phyloP scores from a whole-genome alignment of 768 basidiomycete genomes.

The Agrocybe chaxingu region DNA sequence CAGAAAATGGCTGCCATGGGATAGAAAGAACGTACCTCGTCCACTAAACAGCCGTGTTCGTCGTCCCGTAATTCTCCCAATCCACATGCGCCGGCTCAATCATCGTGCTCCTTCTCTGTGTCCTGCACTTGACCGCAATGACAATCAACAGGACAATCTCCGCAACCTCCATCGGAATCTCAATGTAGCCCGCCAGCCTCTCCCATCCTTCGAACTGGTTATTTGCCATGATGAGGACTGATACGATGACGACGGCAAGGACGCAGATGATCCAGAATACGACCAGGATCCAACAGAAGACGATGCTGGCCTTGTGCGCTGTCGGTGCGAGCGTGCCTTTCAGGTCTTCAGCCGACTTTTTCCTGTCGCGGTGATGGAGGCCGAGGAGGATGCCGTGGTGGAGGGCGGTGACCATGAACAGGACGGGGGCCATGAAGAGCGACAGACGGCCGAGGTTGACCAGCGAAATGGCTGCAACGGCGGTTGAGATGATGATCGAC shows the following conservation, averaged over 20 bases:
- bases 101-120: slow-evolving; percentile 19
- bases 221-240: slow-evolving; percentile 13
- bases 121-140: slow-evolving; percentile 19
- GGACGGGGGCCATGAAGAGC: slow-evolving; percentile 15
- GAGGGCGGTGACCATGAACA: slow-evolving; percentile 17
- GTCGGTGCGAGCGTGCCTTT: slow-evolving; percentile 17
- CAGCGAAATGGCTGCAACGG: slow-evolving; percentile 15
- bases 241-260: slow-evolving; percentile 14
- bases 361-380: slow-evolving; percentile 14
- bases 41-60: neutral
- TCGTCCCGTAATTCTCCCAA: slow-evolving; percentile 12
- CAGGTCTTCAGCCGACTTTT: slow-evolving; percentile 10
- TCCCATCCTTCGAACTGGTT: slow-evolving; percentile 18
- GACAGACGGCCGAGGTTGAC: slow-evolving; percentile 22
- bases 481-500: slow-evolving; percentile 16
- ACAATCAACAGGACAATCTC: slow-evolving; percentile 16
- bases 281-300: slow-evolving; percentile 15
- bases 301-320: slow-evolving; percentile 12
- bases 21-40: no score
- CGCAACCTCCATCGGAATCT: slow-evolving; percentile 19
- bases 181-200: slow-evolving; percentile 20
- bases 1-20: no score
- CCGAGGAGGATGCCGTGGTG: slow-evolving; percentile 16
- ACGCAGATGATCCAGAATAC: slow-evolving; percentile 16
- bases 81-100: slow-evolving; percentile 13